phyloP scores from a whole-genome alignment of 768 basidiomycete species.

The Tricholoma saponaceum region DNA sequence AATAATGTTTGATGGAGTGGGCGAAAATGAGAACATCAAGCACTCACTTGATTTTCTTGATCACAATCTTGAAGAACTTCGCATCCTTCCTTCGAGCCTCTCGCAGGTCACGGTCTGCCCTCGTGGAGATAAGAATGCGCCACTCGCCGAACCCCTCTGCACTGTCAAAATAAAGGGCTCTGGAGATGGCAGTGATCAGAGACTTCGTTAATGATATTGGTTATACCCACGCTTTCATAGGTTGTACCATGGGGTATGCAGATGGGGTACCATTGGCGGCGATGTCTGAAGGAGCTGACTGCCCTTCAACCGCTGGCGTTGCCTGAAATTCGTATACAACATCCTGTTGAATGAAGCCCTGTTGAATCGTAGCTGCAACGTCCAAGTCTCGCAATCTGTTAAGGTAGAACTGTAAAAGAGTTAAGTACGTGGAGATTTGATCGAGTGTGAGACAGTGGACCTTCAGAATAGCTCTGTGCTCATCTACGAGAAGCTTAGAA shows the following conservation, averaged over 20 bases:
- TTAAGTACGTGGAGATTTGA: conserved; percentile 15
- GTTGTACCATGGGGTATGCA: conserved; percentile 46
- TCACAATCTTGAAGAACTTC: conserved; percentile 46
- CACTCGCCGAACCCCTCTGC: conserved; percentile 61
- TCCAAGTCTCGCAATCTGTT: conserved; percentile 10
- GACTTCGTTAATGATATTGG: not conserved
- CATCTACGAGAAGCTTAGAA: conserved; percentile 7
- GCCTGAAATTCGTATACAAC: not conserved
- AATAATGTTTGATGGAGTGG: not conserved
- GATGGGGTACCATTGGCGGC: conserved; percentile 5
- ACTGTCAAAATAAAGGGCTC: conserved; percentile 54
- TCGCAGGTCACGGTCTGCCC: conserved; percentile 46
- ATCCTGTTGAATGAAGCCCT: conserved; percentile 12
- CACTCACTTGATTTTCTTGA: conserved; percentile 67
- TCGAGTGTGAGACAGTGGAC: conserved; percentile 13
- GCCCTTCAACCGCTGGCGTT: not conserved
- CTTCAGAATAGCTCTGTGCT: conserved; percentile 1
- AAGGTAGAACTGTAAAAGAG: conserved; percentile 14
- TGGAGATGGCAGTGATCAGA: conserved; percentile 7
- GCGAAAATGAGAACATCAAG: not conserved
- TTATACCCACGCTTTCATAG: conserved; percentile 45
- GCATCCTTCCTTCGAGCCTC: conserved; percentile 40
- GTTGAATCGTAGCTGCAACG: conserved; percentile 11
- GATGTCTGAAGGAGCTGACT: not conserved
- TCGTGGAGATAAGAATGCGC: conserved; percentile 51